These are phyloP conservation scores for Fusarium torulosum DNA, from an alignment of 2,329 filamentous ascomycete genomes.

Conservation along the genomic window DNA sequence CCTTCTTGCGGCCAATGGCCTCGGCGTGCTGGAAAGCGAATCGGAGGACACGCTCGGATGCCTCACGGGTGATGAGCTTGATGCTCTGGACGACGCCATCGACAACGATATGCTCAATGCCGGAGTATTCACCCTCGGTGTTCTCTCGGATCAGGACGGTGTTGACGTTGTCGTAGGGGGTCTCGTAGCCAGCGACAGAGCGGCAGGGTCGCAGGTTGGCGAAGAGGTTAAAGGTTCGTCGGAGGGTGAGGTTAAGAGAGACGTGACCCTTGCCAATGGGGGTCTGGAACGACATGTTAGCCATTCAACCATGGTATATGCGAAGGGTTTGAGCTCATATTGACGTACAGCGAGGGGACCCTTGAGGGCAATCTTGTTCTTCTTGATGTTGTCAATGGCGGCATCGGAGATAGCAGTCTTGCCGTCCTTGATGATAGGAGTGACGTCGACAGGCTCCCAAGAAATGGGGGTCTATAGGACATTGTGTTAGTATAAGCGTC, in stretches of 20 bases:
- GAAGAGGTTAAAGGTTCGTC: constrained; percentile 99
- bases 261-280: constrained; percentile 99
- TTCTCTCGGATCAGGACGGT: constrained; percentile 99
- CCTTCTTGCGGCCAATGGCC: constrained; percentile 93
- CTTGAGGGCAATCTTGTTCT: constrained; percentile 98
- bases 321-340: constrained; percentile 20
- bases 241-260: constrained; percentile 97
- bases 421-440: constrained; percentile 91
- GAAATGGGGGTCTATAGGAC: constrained; percentile 80
- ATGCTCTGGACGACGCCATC: constrained; percentile 99
- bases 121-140: constrained; percentile 99
- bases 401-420: constrained; percentile 94
- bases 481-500: constrained; percentile 43
- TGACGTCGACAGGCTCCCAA: constrained; percentile 98
- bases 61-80: constrained; percentile 97
- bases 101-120: constrained; percentile 97
- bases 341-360: constrained; percentile 88
- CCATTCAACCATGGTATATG: constrained; percentile 3
- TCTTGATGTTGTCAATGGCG: constrained; percentile 92
- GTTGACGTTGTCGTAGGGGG: constrained; percentile 96
- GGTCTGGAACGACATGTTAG: constrained; percentile 67
- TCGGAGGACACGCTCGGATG: constrained; percentile 93
- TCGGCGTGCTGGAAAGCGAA: constrained; percentile 99
- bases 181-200: constrained; percentile 97
- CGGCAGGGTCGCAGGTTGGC: constrained; percentile 98